Conservation (phyloP, 176 grass and related monocot species). For the Phoenix roebelenii region DNA sequence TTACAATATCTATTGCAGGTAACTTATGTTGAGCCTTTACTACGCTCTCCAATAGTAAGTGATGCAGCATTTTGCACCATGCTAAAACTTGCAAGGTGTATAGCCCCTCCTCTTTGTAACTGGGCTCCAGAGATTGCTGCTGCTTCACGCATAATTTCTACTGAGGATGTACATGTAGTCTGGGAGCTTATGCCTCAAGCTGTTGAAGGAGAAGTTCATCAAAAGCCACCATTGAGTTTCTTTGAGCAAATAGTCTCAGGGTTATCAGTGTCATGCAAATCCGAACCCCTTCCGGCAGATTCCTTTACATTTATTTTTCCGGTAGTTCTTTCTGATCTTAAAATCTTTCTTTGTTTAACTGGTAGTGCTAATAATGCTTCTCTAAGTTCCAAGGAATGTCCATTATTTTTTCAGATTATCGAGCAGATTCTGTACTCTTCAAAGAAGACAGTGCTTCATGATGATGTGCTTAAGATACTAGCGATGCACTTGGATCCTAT, state of each 20-base stretch:
- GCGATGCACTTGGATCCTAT: conserved; percentile 94
- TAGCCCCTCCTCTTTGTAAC: conserved; percentile 83
- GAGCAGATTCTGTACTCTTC: conserved; percentile 76
- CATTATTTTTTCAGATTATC: conserved; percentile 30
- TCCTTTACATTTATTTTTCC: conserved; percentile 95
- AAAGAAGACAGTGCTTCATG: conserved; percentile 87
- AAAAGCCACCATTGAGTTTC: conserved; percentile 40
- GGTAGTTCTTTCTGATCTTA: conserved; percentile 28
- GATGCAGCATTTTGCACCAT: conserved; percentile 73
- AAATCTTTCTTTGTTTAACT: no score
- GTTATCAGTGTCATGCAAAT: conserved; percentile 63
- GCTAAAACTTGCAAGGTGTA: conserved; percentile 73
- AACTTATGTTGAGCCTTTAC: conserved; percentile 67
- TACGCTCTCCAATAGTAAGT: conserved; percentile 76
- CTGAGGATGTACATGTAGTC: conserved; percentile 45
- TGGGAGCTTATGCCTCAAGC: conserved; percentile 46
- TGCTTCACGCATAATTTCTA: conserved; percentile 55
- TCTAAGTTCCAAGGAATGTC: neutral
- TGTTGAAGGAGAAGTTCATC: conserved; percentile 46
- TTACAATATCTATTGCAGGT: conserved; percentile 36
- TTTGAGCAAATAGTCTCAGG: conserved; percentile 81
- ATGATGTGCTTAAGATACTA: conserved; percentile 77
- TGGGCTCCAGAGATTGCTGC: conserved; percentile 92
- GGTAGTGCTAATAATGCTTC: no score
- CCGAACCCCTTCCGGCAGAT: conserved; percentile 85